phyloP scores from a whole-genome alignment of 1,284 basidiomycete species.

The Boletus semigastroideus region DNA sequence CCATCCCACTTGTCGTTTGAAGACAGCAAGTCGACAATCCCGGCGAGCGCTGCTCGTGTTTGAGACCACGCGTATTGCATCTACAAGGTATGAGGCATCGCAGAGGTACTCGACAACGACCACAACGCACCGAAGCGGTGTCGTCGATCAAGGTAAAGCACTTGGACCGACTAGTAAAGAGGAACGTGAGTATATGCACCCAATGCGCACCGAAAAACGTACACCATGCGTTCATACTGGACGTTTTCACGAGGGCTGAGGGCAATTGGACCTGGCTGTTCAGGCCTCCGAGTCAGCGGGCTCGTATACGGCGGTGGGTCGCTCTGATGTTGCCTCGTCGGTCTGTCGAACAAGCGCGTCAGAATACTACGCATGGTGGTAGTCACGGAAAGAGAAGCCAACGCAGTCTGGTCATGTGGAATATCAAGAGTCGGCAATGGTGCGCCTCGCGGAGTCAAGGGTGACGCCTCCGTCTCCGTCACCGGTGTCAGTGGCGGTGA shows the following conservation, averaged over 20 bases:
- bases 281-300: no score
- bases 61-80: conserved; percentile 26
- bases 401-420: conserved; percentile 7
- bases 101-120: neutral
- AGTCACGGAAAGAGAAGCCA: conserved; percentile 6
- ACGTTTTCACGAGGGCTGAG: conserved; percentile 16
- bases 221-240: conserved; percentile 19
- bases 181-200: conserved; percentile 4
- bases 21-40: conserved; percentile 16
- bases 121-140: conserved; percentile 18
- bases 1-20: conserved; percentile 19
- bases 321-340: neutral
- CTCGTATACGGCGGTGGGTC: conserved; percentile 20
- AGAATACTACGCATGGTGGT: neutral
- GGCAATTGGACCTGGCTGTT: conserved; percentile 3
- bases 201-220: conserved; percentile 3
- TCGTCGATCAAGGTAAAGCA: conserved; percentile 29
- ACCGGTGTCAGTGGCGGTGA: neutral
- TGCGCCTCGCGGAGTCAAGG: neutral
- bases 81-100: conserved; percentile 6
- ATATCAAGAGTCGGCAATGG: conserved; percentile 1
- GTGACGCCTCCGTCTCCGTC: neutral
- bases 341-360: conserved; percentile 7
- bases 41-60: conserved; percentile 21
- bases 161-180: conserved; percentile 19